Conservation (phyloP, 768 basidiomycete species). For the Coprinopsis sp. region DNA sequence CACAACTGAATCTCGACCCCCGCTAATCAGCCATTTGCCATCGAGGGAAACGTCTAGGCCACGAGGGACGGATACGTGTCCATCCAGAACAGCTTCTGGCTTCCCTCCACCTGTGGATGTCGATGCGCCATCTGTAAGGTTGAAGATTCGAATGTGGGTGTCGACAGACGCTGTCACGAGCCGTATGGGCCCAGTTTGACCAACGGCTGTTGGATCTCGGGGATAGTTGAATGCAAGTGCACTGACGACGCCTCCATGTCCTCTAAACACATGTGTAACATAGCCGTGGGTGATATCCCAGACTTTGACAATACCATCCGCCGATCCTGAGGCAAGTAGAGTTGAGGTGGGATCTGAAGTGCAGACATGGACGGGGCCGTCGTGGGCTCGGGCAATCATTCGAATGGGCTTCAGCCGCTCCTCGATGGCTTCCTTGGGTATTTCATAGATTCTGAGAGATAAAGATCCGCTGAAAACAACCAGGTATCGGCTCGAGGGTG, state of each 20-base stretch:
- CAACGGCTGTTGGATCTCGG: slow-evolving; percentile 48
- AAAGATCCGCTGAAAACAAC: slow-evolving; percentile 78
- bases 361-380: slow-evolving; percentile 91
- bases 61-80: slow-evolving; percentile 91
- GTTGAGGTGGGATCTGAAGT: slow-evolving; percentile 80
- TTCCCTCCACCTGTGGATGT: slow-evolving; percentile 53
- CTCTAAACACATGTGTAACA: slow-evolving; percentile 91
- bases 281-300: slow-evolving; percentile 89
- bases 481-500: slow-evolving; percentile 70
- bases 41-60: slow-evolving; percentile 82
- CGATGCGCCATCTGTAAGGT: slow-evolving; percentile 64
- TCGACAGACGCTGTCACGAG: slow-evolving; percentile 91
- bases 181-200: slow-evolving; percentile 55
- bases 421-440: slow-evolving; percentile 49
- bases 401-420: slow-evolving; percentile 65
- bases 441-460: slow-evolving; percentile 77
- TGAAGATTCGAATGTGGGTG: slow-evolving; percentile 88
- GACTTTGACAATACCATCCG: slow-evolving; percentile 95
- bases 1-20: slow-evolving; percentile 89
- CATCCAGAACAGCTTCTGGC: slow-evolving; percentile 82
- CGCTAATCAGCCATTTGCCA: slow-evolving; percentile 86
- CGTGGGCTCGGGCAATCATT: slow-evolving; percentile 79
- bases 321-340: slow-evolving; percentile 91
- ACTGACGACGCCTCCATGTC: slow-evolving; percentile 96
- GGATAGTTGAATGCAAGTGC: slow-evolving; percentile 84